Evolutionary conservation across 176 grass and related monocot species (phyloP).

Genomic region (Carex parvula): DNA sequence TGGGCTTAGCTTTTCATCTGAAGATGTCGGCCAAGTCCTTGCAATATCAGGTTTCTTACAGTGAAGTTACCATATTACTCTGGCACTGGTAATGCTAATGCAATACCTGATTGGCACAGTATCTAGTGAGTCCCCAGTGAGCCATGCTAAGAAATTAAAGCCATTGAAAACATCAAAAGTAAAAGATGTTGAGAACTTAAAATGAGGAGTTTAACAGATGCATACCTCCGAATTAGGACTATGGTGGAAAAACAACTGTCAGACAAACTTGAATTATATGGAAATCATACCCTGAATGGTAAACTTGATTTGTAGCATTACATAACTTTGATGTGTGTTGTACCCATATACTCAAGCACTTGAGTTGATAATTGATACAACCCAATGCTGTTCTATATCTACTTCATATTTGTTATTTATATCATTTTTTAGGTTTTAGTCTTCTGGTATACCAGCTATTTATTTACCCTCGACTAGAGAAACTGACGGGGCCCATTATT

Average conservation of each 20-base stretch:
- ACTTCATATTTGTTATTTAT: conserved; percentile 20
- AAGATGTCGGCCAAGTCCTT: conserved; percentile 78
- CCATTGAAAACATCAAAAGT: neutral
- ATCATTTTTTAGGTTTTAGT: conserved; percentile 40
- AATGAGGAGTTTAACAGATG: neutral
- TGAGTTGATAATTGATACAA: neutral
- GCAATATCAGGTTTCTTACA: conserved; percentile 54
- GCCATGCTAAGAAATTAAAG: neutral
- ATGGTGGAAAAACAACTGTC: neutral
- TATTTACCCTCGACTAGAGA: conserved; percentile 49
- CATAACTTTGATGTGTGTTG: neutral
- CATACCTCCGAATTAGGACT: neutral
- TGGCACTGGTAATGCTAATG: neutral
- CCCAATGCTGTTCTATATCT: neutral
- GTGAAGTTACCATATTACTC: neutral
- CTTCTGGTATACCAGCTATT: conserved; percentile 75
- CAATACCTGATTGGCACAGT: neutral
- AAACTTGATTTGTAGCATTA: neutral
- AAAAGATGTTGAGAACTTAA: neutral
- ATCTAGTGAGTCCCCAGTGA: neutral
- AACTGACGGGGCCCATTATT: conserved; percentile 40
- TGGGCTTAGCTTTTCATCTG: conserved; percentile 82
- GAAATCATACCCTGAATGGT: neutral
- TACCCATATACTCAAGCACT: neutral
- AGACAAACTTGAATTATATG: neutral